Percentiles rank a stretch among this genome's conserved stretches.
These are phyloP conservation scores for Sanghuangporus sanghuang DNA, from an alignment of 1,284 basidiomycete genomes.

Conservation along the genomic window DNA sequence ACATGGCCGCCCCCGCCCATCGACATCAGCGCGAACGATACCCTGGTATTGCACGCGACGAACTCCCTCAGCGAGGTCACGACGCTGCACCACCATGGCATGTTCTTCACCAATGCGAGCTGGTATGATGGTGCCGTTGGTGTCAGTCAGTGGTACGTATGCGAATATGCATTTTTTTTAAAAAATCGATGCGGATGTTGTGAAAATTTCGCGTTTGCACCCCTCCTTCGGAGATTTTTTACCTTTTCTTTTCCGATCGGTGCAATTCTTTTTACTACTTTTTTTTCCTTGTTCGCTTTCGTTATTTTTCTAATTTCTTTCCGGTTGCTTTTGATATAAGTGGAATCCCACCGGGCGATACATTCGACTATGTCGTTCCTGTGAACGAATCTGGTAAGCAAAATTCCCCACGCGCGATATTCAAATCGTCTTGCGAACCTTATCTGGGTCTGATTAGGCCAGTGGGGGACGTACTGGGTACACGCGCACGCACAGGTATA, in stretches of 20 bases:
- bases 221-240: too few species aligned
- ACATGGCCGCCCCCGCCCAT: constrained; percentile 89
- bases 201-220: too few species aligned
- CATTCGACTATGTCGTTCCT: constrained; percentile 80
- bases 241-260: too few species aligned
- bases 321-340: constrained; percentile 33
- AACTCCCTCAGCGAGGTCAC: constrained; percentile 65
- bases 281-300: not conserved
- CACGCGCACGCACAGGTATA: constrained; percentile 64
- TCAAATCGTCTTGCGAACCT: too few species aligned
- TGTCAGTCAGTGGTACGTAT: constrained; percentile 74
- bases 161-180: too few species aligned
- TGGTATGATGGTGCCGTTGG: constrained; percentile 88
- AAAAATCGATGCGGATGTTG: not conserved
- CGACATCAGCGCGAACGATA: constrained; percentile 67
- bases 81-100: constrained; percentile 84
- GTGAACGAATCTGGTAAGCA: constrained; percentile 49
- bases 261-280: too few species aligned
- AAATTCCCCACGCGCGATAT: too few species aligned
- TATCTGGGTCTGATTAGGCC: constrained; percentile 22
- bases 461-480: constrained; percentile 88
- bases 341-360: constrained; percentile 74
- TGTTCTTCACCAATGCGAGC: constrained; percentile 83
- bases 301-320: not conserved
- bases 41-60: constrained; percentile 66